These are phyloP conservation scores for Vitis vinifera DNA, from an alignment of 164 flowering plant species.

Conservation along the genomic window DNA sequence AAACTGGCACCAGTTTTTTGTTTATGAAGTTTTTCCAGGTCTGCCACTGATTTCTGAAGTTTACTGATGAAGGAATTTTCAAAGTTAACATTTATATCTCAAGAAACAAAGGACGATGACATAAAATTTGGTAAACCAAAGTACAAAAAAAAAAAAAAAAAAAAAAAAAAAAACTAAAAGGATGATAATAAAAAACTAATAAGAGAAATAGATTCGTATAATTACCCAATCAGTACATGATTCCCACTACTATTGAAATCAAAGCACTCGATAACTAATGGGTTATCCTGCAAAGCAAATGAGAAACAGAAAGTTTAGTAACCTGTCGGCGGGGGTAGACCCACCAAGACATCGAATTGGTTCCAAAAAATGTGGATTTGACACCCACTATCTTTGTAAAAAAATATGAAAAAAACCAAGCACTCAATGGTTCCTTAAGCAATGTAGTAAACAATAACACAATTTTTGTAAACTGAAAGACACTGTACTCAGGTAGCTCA, in stretches of 20 bases:
- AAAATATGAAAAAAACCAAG: too few species aligned
- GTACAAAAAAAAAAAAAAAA: not conserved
- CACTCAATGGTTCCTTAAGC: too few species aligned
- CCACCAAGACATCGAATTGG: too few species aligned
- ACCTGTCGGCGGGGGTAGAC: too few species aligned
- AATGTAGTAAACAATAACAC: too few species aligned
- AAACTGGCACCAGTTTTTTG: conserved; percentile 39
- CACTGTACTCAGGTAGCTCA: not conserved
- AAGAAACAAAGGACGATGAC: not conserved
- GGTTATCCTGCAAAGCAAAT: conserved; percentile 64
- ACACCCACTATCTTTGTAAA: too few species aligned
- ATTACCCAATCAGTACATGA: conserved; percentile 84
- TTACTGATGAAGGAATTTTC: not conserved
- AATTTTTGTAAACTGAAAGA: too few species aligned
- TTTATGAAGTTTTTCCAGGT: too few species aligned
- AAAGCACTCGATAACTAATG: conserved; percentile 79
- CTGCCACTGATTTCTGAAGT: too few species aligned
- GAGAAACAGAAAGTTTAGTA: not conserved
- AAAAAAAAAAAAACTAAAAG: not conserved
- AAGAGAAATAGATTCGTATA: not conserved
- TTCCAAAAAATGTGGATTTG: too few species aligned
- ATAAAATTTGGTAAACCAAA: not conserved
- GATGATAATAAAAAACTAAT: not conserved
- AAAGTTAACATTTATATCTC: not conserved
- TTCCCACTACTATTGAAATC: conserved; percentile 84